These are phyloP conservation scores for Fusarium sp. DNA, from an alignment of 2,329 filamentous ascomycete species.

Conservation along the genomic window DNA sequence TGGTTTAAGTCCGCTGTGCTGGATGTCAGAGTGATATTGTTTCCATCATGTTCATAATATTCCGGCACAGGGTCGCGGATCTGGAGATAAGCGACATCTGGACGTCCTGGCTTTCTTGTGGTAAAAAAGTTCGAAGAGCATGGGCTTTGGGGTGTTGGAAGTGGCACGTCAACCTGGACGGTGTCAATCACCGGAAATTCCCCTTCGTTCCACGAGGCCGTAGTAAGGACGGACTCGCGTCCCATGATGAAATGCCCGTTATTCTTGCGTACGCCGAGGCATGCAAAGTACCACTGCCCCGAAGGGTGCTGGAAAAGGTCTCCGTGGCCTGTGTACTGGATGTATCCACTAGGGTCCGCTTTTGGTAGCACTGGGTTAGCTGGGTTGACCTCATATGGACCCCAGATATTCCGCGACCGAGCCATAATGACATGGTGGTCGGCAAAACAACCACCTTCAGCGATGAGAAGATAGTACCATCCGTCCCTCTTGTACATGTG, in stretches of 20 bases:
- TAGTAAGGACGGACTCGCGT: neutral
- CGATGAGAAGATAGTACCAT: slow-evolving; percentile 59
- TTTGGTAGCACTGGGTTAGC: slow-evolving; percentile 52
- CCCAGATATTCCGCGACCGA: slow-evolving; percentile 42
- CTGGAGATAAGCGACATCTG: neutral
- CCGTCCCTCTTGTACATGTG: slow-evolving; percentile 59
- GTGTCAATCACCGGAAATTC: neutral
- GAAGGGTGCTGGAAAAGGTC: slow-evolving; percentile 43
- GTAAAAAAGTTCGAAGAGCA: neutral
- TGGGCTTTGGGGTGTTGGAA: neutral
- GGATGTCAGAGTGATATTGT: neutral
- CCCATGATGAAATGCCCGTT: neutral
- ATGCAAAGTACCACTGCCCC: slow-evolving; percentile 39
- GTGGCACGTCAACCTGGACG: neutral
- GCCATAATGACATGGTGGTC: slow-evolving; percentile 44
- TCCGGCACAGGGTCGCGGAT: neutral
- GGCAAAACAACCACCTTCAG: slow-evolving; percentile 56
- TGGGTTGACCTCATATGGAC: slow-evolving; percentile 47
- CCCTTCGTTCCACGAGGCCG: neutral
- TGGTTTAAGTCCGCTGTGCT: neutral
- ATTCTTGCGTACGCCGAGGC: slow-evolving; percentile 14
- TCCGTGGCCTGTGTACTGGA: slow-evolving; percentile 44
- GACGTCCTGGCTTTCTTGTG: neutral
- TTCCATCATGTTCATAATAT: neutral
- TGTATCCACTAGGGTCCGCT: slow-evolving; percentile 29